phyloP scores from a whole-genome alignment of 2,329 filamentous ascomycete species.

The Diplodia sapinea region DNA sequence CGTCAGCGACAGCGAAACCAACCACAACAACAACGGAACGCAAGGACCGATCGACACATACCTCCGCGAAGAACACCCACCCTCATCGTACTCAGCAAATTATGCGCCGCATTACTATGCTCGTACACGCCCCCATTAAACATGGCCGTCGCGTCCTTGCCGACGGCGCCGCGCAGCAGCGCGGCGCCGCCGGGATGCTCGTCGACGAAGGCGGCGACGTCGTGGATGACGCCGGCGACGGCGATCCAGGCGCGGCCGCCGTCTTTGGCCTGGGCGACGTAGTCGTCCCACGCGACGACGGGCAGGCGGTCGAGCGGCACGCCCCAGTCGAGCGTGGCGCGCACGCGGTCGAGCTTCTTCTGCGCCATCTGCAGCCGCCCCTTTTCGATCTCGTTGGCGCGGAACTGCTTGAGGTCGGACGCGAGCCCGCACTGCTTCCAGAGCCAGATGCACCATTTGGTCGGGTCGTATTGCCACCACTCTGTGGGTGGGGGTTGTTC shows the following conservation, averaged over 20 bases:
- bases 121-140: slow-evolving; percentile 92
- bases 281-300: slow-evolving; percentile 86
- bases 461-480: slow-evolving; percentile 91
- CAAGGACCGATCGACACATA: slow-evolving; percentile 49
- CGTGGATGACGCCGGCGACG: slow-evolving; percentile 84
- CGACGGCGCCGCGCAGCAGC: slow-evolving; percentile 80
- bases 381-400: slow-evolving; percentile 90
- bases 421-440: slow-evolving; percentile 86
- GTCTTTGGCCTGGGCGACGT: slow-evolving; percentile 76
- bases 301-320: slow-evolving; percentile 83
- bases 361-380: slow-evolving; percentile 85
- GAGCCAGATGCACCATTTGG: slow-evolving; percentile 81
- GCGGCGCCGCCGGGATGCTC: slow-evolving; percentile 90
- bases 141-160: slow-evolving; percentile 87
- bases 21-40: no score
- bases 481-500: slow-evolving; percentile 41
- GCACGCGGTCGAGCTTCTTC: slow-evolving; percentile 92
- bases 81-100: slow-evolving; percentile 85
- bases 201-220: slow-evolving; percentile 82
- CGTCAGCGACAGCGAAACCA: no score
- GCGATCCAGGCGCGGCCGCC: slow-evolving; percentile 74
- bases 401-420: slow-evolving; percentile 89
- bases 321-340: slow-evolving; percentile 82
- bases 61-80: slow-evolving; percentile 85
- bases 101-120: slow-evolving; percentile 89